Percentiles rank a stretch among this genome's conserved stretches.
These are phyloP conservation scores for Cantharellus cinnabarinus DNA, from an alignment of 768 basidiomycete species.

Conservation along the genomic window DNA sequence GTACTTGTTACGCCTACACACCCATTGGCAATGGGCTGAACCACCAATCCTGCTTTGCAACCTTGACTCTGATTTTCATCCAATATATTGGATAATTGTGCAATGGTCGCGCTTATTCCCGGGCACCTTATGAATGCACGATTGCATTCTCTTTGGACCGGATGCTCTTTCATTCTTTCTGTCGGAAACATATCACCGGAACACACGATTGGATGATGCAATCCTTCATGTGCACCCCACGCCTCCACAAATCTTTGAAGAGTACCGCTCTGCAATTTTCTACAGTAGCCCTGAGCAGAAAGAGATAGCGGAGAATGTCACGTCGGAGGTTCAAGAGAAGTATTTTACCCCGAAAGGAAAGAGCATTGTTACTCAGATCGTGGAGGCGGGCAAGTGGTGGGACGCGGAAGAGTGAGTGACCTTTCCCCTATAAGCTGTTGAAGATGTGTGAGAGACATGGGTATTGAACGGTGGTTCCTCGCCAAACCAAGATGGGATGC, in stretches of 20 bases:
- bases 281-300: constrained; percentile 53
- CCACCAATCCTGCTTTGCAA: no score
- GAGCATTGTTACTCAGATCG: constrained; percentile 63
- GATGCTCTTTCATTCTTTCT: no score
- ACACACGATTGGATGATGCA: not conserved
- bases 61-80: no score
- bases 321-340: constrained; percentile 63
- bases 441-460: not conserved
- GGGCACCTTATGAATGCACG: no score
- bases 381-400: constrained; percentile 55
- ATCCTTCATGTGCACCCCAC: not conserved
- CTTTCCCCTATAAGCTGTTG: constrained; percentile 7
- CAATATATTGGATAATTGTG: no score
- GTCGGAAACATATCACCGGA: no score
- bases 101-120: no score
- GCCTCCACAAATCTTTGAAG: constrained; percentile 18
- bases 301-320: constrained; percentile 51
- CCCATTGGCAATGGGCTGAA: no score
- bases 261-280: constrained; percentile 91
- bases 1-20: no score
- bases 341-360: constrained; percentile 53
- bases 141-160: no score
- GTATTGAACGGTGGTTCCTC: no score
- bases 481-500: no score
- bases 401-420: constrained; percentile 19